phyloP scores from a whole-genome alignment of 805 yeast species.

The Komagataella populi region DNA sequence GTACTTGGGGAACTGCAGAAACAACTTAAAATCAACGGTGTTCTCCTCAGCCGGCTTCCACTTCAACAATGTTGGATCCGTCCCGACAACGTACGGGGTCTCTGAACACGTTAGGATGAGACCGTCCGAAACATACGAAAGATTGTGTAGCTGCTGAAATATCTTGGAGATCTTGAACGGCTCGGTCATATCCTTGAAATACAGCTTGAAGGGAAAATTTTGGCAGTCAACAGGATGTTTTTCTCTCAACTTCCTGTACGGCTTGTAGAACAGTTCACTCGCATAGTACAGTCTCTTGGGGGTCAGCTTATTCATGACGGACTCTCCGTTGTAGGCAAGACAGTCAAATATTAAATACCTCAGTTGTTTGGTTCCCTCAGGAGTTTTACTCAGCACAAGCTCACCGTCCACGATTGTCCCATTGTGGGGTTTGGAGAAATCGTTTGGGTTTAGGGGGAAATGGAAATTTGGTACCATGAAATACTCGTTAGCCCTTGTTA shows the following conservation, averaged over 20 bases:
- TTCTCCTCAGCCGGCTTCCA: constrained; percentile 98
- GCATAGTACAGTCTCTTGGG: constrained; percentile 82
- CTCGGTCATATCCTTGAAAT: constrained; percentile 79
- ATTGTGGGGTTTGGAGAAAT: constrained; percentile 52
- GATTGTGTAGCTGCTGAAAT: constrained; percentile 50
- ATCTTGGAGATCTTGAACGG: constrained; percentile 70
- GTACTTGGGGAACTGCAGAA: constrained; percentile 41
- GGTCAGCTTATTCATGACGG: constrained; percentile 55
- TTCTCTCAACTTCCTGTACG: constrained; percentile 60
- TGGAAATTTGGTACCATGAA: constrained; percentile 72
- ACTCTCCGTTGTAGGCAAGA: constrained; percentile 65
- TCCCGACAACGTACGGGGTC: constrained; percentile 78
- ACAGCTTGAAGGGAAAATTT: constrained; percentile 73
- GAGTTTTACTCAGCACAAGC: constrained; percentile 57
- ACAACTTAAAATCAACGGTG: constrained; percentile 76
- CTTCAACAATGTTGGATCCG: constrained; percentile 74
- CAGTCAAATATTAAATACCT: constrained; percentile 88
- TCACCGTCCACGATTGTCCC: constrained; percentile 94
- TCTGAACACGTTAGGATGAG: constrained; percentile 85
- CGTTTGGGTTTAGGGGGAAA: constrained; percentile 46
- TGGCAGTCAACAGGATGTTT: constrained; percentile 61
- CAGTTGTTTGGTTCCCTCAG: constrained; percentile 47
- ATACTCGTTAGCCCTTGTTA: constrained; percentile 82
- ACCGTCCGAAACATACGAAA: constrained; percentile 90
- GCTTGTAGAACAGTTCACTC: constrained; percentile 67